These are phyloP conservation scores for Stylonectria norvegica DNA, from an alignment of 2,329 filamentous ascomycete species.

Conservation along the genomic window DNA sequence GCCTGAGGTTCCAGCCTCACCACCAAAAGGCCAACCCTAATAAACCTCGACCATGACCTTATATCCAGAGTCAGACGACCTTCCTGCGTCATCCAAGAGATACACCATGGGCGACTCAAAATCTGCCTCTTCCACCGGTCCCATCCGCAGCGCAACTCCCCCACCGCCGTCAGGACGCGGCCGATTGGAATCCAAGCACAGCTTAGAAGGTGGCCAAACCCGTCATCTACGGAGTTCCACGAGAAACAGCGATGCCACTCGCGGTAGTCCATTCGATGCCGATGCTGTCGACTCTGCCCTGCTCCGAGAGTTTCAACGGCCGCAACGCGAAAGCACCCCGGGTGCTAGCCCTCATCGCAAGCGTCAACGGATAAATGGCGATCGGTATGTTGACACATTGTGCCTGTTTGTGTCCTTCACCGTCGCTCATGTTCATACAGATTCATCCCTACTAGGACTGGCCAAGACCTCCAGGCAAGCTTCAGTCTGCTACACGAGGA, in stretches of 20 bases:
- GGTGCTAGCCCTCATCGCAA: conserved; percentile 56
- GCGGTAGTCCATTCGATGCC: conserved; percentile 42
- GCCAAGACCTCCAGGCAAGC: conserved; percentile 88
- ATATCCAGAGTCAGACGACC: conserved; percentile 28
- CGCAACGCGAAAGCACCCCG: conserved; percentile 51
- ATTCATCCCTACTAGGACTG: conserved; percentile 92
- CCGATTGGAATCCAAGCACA: conserved; percentile 41
- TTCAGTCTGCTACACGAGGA: conserved; percentile 91
- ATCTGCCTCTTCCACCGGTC: conserved; percentile 29
- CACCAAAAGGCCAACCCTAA: too few relatives aligned
- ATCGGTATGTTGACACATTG: conserved; percentile 46
- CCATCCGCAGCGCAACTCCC: conserved; percentile 42
- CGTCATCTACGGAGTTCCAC: conserved; percentile 34
- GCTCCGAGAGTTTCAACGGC: conserved; percentile 48
- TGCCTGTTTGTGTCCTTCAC: background rate
- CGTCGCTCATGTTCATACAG: conserved; percentile 45
- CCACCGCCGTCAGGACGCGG: conserved; percentile 43
- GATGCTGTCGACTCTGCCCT: conserved; percentile 51
- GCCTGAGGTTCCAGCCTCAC: too few relatives aligned
- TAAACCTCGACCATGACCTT: conserved; percentile 32
- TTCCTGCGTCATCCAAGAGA: conserved; percentile 32
- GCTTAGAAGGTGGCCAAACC: conserved; percentile 33
- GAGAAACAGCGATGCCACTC: conserved; percentile 35
- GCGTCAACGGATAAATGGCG: conserved; percentile 57
- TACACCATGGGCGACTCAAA: conserved; percentile 33